phyloP scores from a whole-genome alignment of 2,329 filamentous ascomycete genomes.

The Aspergillus transmontanensis region DNA sequence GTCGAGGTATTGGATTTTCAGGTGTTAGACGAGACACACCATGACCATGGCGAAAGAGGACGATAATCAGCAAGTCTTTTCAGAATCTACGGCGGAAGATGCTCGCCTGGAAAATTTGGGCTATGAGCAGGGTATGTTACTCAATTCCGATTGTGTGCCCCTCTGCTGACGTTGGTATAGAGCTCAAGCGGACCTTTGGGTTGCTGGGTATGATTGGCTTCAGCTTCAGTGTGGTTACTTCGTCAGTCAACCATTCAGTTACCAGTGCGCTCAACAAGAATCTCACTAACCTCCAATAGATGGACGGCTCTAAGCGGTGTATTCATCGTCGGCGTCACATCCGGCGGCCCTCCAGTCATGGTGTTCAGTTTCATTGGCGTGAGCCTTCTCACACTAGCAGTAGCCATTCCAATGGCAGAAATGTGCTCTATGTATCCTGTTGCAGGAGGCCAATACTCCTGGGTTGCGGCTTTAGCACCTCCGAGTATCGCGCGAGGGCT shows the following conservation, averaged over 20 bases:
- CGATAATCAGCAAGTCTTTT: constrained; percentile 24
- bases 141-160: neutral
- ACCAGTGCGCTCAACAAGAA: too few species aligned
- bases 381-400: constrained; percentile 53
- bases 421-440: constrained; percentile 61
- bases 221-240: constrained; percentile 61
- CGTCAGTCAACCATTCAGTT: constrained; percentile 25
- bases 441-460: constrained; percentile 60
- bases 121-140: constrained; percentile 42
- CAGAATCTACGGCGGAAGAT: constrained; percentile 33
- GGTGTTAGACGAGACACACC: neutral
- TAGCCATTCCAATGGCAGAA: constrained; percentile 62
- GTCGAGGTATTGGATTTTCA: neutral
- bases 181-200: constrained; percentile 60
- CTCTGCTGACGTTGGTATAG: constrained; percentile 30
- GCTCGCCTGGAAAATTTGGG: constrained; percentile 41
- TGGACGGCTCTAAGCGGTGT: constrained; percentile 61
- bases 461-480: constrained; percentile 60
- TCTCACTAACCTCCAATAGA: constrained; percentile 23
- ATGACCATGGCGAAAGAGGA: constrained; percentile 31
- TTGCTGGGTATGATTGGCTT: constrained; percentile 62
- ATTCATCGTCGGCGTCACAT: constrained; percentile 58
- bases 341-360: constrained; percentile 62
- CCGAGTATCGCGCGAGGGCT: constrained; percentile 46
- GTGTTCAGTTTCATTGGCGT: constrained; percentile 60